Conservation (phyloP, 2,329 filamentous ascomycete species). For the Laburnicola sp. region DNA sequence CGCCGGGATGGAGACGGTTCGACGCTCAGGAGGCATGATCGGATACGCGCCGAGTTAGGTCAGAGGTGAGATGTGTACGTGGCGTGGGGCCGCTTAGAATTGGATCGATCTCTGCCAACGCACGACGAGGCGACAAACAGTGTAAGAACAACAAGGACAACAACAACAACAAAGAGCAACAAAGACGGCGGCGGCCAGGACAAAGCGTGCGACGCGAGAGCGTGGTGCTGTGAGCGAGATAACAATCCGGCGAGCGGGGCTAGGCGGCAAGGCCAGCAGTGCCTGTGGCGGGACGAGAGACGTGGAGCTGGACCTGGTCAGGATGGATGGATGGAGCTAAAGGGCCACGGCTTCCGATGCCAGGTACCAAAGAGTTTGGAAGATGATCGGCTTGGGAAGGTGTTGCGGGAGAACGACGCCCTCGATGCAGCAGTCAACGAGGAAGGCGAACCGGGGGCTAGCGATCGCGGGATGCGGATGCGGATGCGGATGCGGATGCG, state of each 20-base stretch:
- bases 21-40: constrained; percentile 47
- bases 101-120: not conserved
- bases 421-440: not conserved
- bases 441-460: not conserved
- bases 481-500: not conserved
- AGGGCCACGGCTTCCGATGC: constrained; percentile 19
- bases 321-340: constrained; percentile 32
- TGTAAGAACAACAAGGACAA: not conserved
- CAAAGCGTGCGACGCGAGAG: constrained; percentile 25
- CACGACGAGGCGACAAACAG: not conserved
- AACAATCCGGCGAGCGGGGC: constrained; percentile 20
- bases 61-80: not conserved
- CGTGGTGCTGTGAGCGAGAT: constrained; percentile 9
- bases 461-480: not conserved
- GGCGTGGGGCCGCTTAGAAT: constrained; percentile 6
- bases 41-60: not conserved
- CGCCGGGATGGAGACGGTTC: constrained; percentile 37
- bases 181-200: constrained; percentile 3
- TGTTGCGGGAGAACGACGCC: not conserved
- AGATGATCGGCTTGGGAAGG: constrained; percentile 22
- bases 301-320: constrained; percentile 26
- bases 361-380: constrained; percentile 21
- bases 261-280: constrained; percentile 25
- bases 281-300: constrained; percentile 19
- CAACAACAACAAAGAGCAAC: constrained; percentile 1